Evolutionary conservation across 2,329 filamentous ascomycete genomes (phyloP).

Genomic region (Alternaria atra): DNA sequence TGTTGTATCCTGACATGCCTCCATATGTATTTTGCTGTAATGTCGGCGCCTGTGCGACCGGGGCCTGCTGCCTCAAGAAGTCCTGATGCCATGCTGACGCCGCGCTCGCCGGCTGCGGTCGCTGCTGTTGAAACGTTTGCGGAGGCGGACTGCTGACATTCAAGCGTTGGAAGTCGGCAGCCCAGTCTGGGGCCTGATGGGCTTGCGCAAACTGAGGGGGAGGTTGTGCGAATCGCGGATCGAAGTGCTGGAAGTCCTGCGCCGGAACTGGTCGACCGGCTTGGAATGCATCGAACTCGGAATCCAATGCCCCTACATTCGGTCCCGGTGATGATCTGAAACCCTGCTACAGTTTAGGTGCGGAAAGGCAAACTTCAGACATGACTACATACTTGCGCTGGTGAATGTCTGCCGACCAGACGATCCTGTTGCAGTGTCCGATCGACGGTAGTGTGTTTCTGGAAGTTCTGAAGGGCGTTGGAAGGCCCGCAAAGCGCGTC

Average conservation of each 20-base stretch:
- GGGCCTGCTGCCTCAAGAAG: constrained; percentile 59
- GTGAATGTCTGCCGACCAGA: constrained; percentile 62
- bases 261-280: constrained; percentile 55
- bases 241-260: constrained; percentile 50
- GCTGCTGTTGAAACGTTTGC: constrained; percentile 60
- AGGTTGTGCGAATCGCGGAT: constrained; percentile 51
- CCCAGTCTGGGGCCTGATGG: constrained; percentile 56
- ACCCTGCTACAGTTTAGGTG: constrained; percentile 54
- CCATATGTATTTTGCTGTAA: constrained; percentile 40
- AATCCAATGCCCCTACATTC: constrained; percentile 66
- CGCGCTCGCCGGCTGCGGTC: constrained; percentile 43
- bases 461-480: constrained; percentile 76
- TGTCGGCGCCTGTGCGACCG: constrained; percentile 40
- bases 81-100: constrained; percentile 67
- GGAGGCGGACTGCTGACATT: constrained; percentile 52
- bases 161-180: constrained; percentile 60
- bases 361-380: neutral
- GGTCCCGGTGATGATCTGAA: constrained; percentile 67
- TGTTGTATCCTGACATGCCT: constrained; percentile 39
- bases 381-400: constrained; percentile 61
- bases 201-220: constrained; percentile 45
- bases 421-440: constrained; percentile 78
- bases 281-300: constrained; percentile 76
- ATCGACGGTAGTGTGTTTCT: constrained; percentile 74
- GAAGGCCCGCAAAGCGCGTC: constrained; percentile 78